Conservation (phyloP, 441 rosid genomes). For the Flueggea neowawraea region DNA sequence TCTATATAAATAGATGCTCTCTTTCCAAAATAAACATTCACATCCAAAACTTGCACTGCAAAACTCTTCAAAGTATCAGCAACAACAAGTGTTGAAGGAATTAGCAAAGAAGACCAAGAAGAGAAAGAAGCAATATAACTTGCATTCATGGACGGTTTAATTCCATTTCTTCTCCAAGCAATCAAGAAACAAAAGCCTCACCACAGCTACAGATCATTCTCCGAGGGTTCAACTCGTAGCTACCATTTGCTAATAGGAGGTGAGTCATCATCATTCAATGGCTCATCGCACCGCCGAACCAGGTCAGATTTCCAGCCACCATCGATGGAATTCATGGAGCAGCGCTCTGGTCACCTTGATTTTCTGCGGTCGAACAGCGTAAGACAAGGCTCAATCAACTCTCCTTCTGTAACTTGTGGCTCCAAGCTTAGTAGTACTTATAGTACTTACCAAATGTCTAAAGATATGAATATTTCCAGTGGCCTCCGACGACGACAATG, state of each 20-base stretch:
- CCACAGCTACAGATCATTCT: constrained; percentile 26
- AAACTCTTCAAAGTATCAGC: too few relatives aligned
- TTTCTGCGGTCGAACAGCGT: constrained; percentile 13
- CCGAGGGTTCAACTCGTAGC: constrained; percentile 49
- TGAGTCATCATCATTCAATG: constrained; percentile 24
- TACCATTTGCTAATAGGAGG: constrained; percentile 43
- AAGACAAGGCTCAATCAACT: constrained; percentile 12
- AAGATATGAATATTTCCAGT: too few relatives aligned
- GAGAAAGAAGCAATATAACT: too few relatives aligned
- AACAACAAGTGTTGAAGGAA: too few relatives aligned
- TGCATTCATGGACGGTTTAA: constrained; percentile 53
- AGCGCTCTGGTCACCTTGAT: constrained; percentile 22
- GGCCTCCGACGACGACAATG: too few relatives aligned
- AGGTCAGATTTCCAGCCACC: constrained; percentile 39
- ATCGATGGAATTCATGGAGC: constrained; percentile 16
- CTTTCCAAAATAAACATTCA: too few relatives aligned
- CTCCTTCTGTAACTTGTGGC: constrained; percentile 1
- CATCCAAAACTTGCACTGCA: too few relatives aligned
- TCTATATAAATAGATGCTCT: too few relatives aligned
- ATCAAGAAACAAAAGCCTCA: constrained; percentile 48
- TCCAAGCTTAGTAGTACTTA: too few relatives aligned
- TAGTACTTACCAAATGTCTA: too few relatives aligned
- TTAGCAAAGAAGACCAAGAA: too few relatives aligned
- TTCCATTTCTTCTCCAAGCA: constrained; percentile 51
- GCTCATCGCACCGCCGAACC: constrained; percentile 52